Base-by-base conservation (phyloP, 23 red algal species). In the Gracilaria vermiculophylla region DNA sequence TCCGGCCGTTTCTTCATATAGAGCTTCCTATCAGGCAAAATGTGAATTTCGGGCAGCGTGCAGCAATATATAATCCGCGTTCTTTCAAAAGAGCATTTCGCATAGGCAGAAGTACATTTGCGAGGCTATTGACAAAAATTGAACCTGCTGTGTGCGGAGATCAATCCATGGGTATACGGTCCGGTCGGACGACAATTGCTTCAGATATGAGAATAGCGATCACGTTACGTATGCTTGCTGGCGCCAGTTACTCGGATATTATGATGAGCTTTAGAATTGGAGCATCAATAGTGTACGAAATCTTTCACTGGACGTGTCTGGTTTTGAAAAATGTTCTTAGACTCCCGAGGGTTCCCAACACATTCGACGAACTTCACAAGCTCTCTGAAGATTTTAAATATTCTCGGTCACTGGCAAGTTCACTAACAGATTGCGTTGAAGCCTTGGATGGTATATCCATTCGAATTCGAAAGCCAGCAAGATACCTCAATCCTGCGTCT, bases 381-480 rank as follows among this genome's bases (percentile, higher is more conserved):
- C 41, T 7, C 33, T 40, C 66, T 43, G 5, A 33, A 20, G 33
- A 21, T 72, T 72, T 72, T 34, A 72, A 72, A 47, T 10, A 43
- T 21, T 72, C 66, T 33, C 7, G 66, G 11, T 10, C 33, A 36
- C 34, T 34, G 13, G 12, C 10, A 47, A 43, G 35, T 72, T 29
- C 66, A 34, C 5, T 72, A 36, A 36, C 66, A 20, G 34, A 29
- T 11, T 72, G 66, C 25, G 34, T 34, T 72, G 66, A 29, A 8
- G 66, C 66, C 8, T 40, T 72, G 66, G 66, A 72, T 34, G 66
- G 66, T 8, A 72, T 72, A 72, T 40, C 66, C 7, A 40, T 34
- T 20, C 4, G 19, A 7, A 72, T 72, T 20, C 33, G 19, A 20
- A 72, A 36, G 10, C 66, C 66, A 7, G 5, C 7, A 43, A 5